Evolutionary conservation across 495 filamentous ascomycete species (phyloP), one percentile per base, ranked within the genome.

Genomic region (Aspergillus homomorphus): DNA sequence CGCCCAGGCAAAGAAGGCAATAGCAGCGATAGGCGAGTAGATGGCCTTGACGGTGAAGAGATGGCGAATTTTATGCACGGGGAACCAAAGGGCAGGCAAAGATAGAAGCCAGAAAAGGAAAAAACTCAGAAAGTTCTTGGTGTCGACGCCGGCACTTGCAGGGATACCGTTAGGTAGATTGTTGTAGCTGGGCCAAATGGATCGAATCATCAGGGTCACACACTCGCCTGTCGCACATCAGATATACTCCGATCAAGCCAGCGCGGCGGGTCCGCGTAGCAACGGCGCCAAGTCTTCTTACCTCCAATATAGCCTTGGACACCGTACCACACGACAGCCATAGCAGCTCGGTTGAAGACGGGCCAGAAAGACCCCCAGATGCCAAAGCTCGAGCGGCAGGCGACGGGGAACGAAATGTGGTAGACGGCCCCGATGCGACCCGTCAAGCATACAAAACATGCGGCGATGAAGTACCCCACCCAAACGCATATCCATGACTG

Each of bases 321-420:
- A 43, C 91, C 92, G 62, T 95, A 96, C 77, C 77, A 78, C 41
- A 78, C 76, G 12, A 72, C 89, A 85, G 91, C 88, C 87, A 96
- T 94, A 5, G 84, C 91, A 14, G 90, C 89, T 38, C 92, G 82
- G 66, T 96, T 96, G 62, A 97, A 86, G 4, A 96, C 87, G 1
- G 92, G 92, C 92, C 92, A 96, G 52, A 96, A 73, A 38, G 82
- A 86, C 2, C 91, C 91, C 86, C 89, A 96, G 58, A 94, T 89
- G 42, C 91, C 91, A 63, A 96, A 96, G 0, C 86, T 87, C 3
- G 87, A 81, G 58, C 91, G 78, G 46, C 76, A 79, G 16, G 89
- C 84, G 23, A 96, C 90, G 3, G 91, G 91, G 69, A 94, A 96
- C 3, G 89, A 89, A 49, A 94, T 89, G 72, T 92, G 88, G 73